Base-by-base conservation (phyloP, 2,329 filamentous ascomycete species). In the Cercospora sp. region DNA sequence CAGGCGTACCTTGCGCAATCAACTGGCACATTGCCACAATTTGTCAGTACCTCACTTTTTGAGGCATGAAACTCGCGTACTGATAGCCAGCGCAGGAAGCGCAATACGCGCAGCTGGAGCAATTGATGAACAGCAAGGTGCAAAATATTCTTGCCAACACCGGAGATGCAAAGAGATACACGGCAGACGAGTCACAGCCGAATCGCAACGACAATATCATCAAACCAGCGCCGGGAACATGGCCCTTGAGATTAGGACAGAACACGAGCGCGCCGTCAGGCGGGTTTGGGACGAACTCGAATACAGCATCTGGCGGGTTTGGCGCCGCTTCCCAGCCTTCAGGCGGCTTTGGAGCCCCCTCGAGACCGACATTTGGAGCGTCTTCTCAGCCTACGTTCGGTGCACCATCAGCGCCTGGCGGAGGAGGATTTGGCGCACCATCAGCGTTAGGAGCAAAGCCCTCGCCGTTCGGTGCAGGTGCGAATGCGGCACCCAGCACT, bases 1-100 rank as follows among this genome's bases (percentile, higher is more conserved):
- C 81, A 83, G 23, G 90, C 93, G 76, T 94, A 94, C 75, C 83
- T 89, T 63, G 87, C 87, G 1, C 82, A 84, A 48, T 85, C 87
- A 8, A 76, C 85, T 7, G 61, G 61, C 1, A 31, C 42, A 33
- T 36, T 57, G 30, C 91, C 91, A 1, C 91, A 72, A 65, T 79
- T 84, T 60, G 63, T 65, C 5, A 12, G 55, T 60, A 12, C 18
- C 7, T 40, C 12, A 3, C 30, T 26, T 9, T 3, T 13, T 48
- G 12, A 23, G 3, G 6, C 10, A 10, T 10, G 2, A 7, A 23
- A 7, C 12, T 13, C 5, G 12, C 31, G 12, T 10, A 36, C 63
- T 65, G 8, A 60, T 10, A n/a, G 5, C 16, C 4, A 7, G 1
- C 18, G 45, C 33, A 65, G 63, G 28, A 60, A 40, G 53, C 53